Evolutionary conservation across 106 monocot species (phyloP).

Genomic region (Narthecium ossifragum): DNA sequence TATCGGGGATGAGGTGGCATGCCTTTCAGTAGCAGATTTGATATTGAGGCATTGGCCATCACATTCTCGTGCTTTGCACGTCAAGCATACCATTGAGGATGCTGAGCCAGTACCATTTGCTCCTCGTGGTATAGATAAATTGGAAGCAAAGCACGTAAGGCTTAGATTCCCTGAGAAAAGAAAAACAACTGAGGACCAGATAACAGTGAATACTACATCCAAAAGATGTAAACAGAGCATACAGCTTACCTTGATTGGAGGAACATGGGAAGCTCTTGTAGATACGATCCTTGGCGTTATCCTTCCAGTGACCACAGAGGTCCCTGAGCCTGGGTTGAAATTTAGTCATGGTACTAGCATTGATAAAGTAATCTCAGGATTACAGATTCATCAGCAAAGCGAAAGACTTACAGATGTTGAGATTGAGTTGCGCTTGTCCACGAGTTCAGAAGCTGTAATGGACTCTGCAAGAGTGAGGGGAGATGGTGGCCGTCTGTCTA

Average conservation of each 20-base stretch:
- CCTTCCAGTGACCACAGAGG: slow-evolving; percentile 1
- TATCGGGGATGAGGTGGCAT: slow-evolving; percentile 82
- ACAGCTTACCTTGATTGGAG: slow-evolving; percentile 43
- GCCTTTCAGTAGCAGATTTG: slow-evolving; percentile 67
- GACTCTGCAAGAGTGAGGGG: slow-evolving; percentile 23
- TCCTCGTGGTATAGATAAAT: slow-evolving; percentile 88
- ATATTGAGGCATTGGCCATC: slow-evolving; percentile 93
- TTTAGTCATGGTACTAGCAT: slow-evolving; percentile 9
- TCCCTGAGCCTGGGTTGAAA: slow-evolving; percentile 5
- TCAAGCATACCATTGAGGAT: slow-evolving; percentile 76
- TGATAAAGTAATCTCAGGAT: not conserved
- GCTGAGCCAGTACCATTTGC: slow-evolving; percentile 55
- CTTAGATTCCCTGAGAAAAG: slow-evolving; percentile 73
- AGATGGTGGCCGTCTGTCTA: slow-evolving; percentile 9
- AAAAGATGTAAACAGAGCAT: slow-evolving; percentile 47
- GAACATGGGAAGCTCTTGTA: slow-evolving; percentile 63
- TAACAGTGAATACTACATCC: slow-evolving; percentile 9
- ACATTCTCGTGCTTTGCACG: slow-evolving; percentile 88
- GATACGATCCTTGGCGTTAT: slow-evolving; percentile 55
- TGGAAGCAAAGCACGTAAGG: slow-evolving; percentile 74
- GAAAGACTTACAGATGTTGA: slow-evolving; percentile 18
- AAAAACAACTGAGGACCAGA: slow-evolving; percentile 35
- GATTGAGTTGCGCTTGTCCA: slow-evolving; percentile 37
- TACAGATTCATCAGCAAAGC: slow-evolving; percentile 5
- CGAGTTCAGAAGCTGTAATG: slow-evolving; percentile 16